These are phyloP conservation scores for Rozella allomycis DNA, from an alignment of 371 early-diverging fungal species.

Conservation along the genomic window DNA sequence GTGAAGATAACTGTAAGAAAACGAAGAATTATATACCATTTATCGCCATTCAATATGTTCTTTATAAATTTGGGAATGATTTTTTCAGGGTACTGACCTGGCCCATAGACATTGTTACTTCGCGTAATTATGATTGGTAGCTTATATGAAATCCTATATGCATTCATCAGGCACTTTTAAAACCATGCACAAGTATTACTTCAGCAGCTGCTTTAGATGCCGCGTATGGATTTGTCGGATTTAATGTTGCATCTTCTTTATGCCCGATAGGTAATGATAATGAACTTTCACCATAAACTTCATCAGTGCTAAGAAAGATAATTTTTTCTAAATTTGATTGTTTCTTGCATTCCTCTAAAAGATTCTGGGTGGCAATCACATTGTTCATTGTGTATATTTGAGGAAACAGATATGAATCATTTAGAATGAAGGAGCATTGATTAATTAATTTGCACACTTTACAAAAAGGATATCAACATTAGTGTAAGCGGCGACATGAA, in stretches of 20 bases:
- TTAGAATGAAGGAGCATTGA: constrained; percentile 5
- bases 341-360: constrained; percentile 49
- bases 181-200: too few species aligned
- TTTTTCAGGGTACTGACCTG: constrained; percentile 69
- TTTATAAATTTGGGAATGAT: constrained; percentile 68
- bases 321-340: constrained; percentile 29
- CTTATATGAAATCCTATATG: constrained; percentile 56
- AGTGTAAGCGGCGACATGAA: constrained; percentile 65
- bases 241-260: constrained; percentile 40
- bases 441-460: neutral
- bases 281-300: constrained; percentile 60
- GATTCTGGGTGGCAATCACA: constrained; percentile 64
- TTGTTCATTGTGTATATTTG: constrained; percentile 65
- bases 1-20: constrained; percentile 36
- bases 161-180: constrained; percentile 52
- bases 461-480: constrained; percentile 29
- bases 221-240: constrained; percentile 65
- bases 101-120: constrained; percentile 67
- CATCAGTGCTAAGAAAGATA: constrained; percentile 64
- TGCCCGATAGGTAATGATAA: constrained; percentile 5
- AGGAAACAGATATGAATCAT: constrained; percentile 66
- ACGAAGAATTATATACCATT: constrained; percentile 19
- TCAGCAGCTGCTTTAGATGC: constrained; percentile 78
- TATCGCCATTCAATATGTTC: constrained; percentile 31
- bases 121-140: constrained; percentile 60